Percentiles rank a stretch among this genome's conserved stretches.
These are phyloP conservation scores for Chenopodium berlandieri DNA, from an alignment of 148 eudicot genomes.

Conservation along the genomic window DNA sequence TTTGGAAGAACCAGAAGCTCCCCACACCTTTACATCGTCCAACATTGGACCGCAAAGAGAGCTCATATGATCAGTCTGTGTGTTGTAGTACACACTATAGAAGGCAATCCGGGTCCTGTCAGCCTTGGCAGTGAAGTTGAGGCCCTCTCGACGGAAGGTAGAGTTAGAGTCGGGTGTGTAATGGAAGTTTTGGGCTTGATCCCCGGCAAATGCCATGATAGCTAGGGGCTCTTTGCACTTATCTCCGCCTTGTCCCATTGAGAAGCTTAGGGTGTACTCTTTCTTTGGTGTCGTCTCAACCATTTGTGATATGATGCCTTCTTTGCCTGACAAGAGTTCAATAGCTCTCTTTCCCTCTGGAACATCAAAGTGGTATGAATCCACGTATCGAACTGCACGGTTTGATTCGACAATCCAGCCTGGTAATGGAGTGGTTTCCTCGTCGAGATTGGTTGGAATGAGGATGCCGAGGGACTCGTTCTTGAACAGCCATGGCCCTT, in stretches of 20 bases:
- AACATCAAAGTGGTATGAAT: constrained; percentile 70
- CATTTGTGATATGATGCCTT: constrained; percentile 95
- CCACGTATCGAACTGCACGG: constrained; percentile 84
- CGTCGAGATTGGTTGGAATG: constrained; percentile 90
- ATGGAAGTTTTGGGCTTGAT: constrained; percentile 81
- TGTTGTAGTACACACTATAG: constrained; percentile 88
- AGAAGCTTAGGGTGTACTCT: constrained; percentile 61
- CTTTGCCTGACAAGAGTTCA: constrained; percentile 88
- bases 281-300: constrained; percentile 75
- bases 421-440: constrained; percentile 72
- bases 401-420: constrained; percentile 97
- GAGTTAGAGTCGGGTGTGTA: constrained; percentile 61
- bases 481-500: constrained; percentile 88
- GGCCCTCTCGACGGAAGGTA: constrained; percentile 45
- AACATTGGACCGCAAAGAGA: constrained; percentile 94
- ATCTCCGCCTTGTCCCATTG: constrained; percentile 75
- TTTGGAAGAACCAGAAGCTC: constrained; percentile 43
- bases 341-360: constrained; percentile 88
- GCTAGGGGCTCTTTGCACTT: constrained; percentile 84
- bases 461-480: constrained; percentile 85
- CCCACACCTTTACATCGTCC: constrained; percentile 84
- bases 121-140: constrained; percentile 89
- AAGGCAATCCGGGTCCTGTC: constrained; percentile 85
- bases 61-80: constrained; percentile 91
- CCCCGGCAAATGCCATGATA: constrained; percentile 92